phyloP scores from a whole-genome alignment of 352 stramenopile species.

The Plasmopara muralis region DNA sequence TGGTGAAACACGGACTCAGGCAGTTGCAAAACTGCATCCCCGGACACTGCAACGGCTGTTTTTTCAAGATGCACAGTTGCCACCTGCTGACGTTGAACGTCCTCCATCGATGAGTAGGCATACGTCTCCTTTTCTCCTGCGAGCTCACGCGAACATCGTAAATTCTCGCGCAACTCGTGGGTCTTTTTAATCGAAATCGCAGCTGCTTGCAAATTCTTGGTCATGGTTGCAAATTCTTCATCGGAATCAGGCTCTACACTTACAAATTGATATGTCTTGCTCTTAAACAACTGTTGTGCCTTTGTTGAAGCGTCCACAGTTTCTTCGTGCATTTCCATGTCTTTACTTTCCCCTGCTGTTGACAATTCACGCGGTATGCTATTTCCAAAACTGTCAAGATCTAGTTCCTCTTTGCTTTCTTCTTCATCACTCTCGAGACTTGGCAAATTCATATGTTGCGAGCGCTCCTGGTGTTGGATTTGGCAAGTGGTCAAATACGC shows the following conservation, averaged over 20 bases:
- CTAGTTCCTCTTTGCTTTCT: slow-evolving; percentile 17
- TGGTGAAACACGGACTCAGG: slow-evolving; percentile 62
- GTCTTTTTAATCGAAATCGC: slow-evolving; percentile 55
- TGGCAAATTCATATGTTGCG: slow-evolving; percentile 49
- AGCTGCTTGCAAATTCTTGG: slow-evolving; percentile 55
- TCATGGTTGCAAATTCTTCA: slow-evolving; percentile 46
- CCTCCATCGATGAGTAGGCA: slow-evolving; percentile 62
- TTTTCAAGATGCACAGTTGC: slow-evolving; percentile 62
- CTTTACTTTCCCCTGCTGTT: background rate
- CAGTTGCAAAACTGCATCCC: slow-evolving; percentile 63
- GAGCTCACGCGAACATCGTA: slow-evolving; percentile 18
- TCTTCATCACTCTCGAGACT: slow-evolving; percentile 57
- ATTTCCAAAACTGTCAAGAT: slow-evolving; percentile 35
- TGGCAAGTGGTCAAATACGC: slow-evolving; percentile 61
- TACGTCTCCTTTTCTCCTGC: slow-evolving; percentile 29
- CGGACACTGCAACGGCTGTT: slow-evolving; percentile 62
- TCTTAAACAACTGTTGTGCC: slow-evolving; percentile 43
- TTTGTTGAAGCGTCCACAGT: slow-evolving; percentile 15
- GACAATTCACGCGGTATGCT: slow-evolving; percentile 23
- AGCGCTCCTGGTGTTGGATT: slow-evolving; percentile 47
- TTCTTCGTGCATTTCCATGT: slow-evolving; percentile 7
- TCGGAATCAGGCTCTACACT: slow-evolving; percentile 35
- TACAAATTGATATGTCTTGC: slow-evolving; percentile 35
- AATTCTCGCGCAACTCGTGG: slow-evolving; percentile 40
- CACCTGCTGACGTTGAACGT: slow-evolving; percentile 51